phyloP scores from a whole-genome alignment of 176 grass and related monocot genomes.

The Carex parvula region DNA sequence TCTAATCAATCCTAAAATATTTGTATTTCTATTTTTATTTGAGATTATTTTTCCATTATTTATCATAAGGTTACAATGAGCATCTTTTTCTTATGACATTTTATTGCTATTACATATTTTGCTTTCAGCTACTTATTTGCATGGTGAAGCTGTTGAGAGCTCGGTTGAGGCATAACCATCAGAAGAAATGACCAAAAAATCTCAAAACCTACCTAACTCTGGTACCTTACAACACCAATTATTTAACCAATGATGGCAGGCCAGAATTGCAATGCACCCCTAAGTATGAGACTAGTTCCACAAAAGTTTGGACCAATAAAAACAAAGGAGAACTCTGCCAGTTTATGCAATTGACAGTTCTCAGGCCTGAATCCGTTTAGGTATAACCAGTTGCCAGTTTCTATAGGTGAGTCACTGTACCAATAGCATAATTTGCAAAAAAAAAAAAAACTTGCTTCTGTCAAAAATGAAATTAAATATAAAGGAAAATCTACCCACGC shows the following conservation, averaged over 20 bases:
- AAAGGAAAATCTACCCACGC: constrained; percentile 52
- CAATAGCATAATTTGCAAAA: neutral
- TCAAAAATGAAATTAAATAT: neutral
- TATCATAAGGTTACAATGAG: neutral
- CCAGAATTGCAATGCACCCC: neutral
- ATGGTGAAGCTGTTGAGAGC: neutral
- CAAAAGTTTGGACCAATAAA: neutral
- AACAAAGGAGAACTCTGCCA: neutral
- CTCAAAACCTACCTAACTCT: neutral
- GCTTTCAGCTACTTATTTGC: neutral
- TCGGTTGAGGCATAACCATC: neutral
- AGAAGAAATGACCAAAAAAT: neutral
- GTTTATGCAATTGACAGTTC: neutral
- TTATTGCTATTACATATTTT: neutral
- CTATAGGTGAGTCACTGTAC: neutral
- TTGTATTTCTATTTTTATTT: neutral
- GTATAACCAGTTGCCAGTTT: neutral
- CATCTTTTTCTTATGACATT: neutral
- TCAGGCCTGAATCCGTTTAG: neutral
- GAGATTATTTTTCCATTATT: neutral
- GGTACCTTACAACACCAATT: neutral
- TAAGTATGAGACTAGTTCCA: neutral
- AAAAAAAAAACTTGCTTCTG: neutral
- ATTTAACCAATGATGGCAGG: neutral
- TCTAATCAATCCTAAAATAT: neutral